A percentile compares a stretch with the other conserved stretches of the same genome.
Conservation (phyloP, 345 rosid genomes). For the Citrus reticulata region DNA sequence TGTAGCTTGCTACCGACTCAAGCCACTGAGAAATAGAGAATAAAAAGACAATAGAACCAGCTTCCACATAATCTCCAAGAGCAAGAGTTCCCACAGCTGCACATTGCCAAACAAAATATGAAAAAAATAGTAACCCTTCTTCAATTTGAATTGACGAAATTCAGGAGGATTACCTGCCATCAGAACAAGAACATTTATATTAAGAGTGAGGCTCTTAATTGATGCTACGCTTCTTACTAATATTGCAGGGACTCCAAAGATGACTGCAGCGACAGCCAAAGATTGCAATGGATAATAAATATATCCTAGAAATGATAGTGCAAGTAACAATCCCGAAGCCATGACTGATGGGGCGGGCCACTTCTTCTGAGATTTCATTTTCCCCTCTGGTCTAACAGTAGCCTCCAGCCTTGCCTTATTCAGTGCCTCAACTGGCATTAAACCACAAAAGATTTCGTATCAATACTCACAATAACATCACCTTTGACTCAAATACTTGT, state of each 20-base stretch:
- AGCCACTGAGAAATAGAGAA: constrained; percentile 89
- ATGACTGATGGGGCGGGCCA: constrained; percentile 84
- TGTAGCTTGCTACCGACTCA: constrained; percentile 81
- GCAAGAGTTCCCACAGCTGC: constrained; percentile 79
- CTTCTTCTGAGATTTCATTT: constrained; percentile 41
- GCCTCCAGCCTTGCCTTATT: constrained; percentile 86
- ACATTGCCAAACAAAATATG: too few species aligned
- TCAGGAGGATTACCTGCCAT: constrained; percentile 55
- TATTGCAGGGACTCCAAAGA: constrained; percentile 54
- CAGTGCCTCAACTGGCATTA: constrained; percentile 60
- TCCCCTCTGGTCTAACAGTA: constrained; percentile 57
- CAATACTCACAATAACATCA: too few species aligned
- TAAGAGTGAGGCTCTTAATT: constrained; percentile 43
- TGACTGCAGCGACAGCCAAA: constrained; percentile 46
- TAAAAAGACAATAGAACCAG: constrained; percentile 80
- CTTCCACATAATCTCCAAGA: constrained; percentile 70
- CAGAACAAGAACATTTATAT: constrained; percentile 62
- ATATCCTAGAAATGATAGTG: constrained; percentile 53
- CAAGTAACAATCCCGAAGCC: constrained; percentile 52
- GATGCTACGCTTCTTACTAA: constrained; percentile 47
- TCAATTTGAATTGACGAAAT: too few species aligned
- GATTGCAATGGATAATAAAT: constrained; percentile 55
- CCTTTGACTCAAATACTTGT: too few species aligned
- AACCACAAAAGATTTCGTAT: too few species aligned
- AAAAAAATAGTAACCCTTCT: too few species aligned